phyloP scores from a whole-genome alignment of 257 asterid genomes.

The Cruciata laevipes region DNA sequence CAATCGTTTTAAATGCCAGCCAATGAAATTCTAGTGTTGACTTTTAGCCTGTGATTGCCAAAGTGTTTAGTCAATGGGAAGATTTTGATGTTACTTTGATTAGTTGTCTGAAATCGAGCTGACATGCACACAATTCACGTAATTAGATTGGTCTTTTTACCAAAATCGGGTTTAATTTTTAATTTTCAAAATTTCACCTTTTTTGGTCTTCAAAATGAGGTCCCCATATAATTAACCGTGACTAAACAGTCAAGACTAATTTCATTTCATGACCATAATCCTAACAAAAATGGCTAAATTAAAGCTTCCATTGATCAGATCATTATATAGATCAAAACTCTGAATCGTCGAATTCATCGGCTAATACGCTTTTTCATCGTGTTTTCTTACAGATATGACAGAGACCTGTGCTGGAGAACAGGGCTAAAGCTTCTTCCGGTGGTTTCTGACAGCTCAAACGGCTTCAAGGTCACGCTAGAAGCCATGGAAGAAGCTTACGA shows the following conservation, averaged over 20 bases:
- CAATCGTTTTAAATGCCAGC: not conserved
- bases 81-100: not conserved
- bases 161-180: not conserved
- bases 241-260: no score
- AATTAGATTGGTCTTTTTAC: not conserved
- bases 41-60: not conserved
- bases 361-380: not conserved
- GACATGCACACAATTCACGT: not conserved
- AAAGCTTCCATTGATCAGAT: not conserved
- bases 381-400: conserved; percentile 31
- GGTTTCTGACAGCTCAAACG: conserved; percentile 38
- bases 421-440: conserved; percentile 41
- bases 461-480: conserved; percentile 25
- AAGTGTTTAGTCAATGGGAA: not conserved
- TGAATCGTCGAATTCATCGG: not conserved
- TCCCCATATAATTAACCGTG: no score
- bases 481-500: conserved; percentile 37
- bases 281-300: no score
- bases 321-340: no score
- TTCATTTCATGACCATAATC: no score
- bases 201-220: no score
- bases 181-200: no score
- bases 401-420: conserved; percentile 54
- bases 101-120: not conserved
- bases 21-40: not conserved